Base-by-base conservation (phyloP, 2,329 filamentous ascomycete species). In the Beauveria brongniartii region DNA sequence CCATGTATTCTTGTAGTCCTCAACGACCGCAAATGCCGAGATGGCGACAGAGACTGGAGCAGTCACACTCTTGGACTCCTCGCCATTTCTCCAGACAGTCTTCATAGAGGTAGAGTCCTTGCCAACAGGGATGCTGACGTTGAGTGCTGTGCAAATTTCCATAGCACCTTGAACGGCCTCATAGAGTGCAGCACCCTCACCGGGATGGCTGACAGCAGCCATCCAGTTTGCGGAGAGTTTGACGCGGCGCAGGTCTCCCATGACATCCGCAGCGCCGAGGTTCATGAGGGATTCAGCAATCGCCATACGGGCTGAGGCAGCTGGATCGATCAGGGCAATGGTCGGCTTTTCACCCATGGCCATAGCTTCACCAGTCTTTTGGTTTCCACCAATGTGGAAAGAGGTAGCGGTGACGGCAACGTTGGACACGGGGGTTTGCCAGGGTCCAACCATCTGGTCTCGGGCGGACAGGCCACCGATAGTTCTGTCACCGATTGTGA, bases 31-130 rank as follows among this genome's bases (percentile, higher is more conserved):
- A 69, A 97, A 97, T 1, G 94, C 91, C 5, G 94, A 92, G 67
- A 97, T 92, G 60, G 97, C 87, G 6, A 96, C 82, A 1, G 93
- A 96, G 67, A 97, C 84, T 1, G 94, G 94, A 5, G 94, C 91
- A 43, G 91, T 97, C 55, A 97, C 93, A 66, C 92, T 92, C 77
- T 90, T 94, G 16, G 82, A 76, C 64, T 89, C 81, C 20, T 82
- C 78, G 63, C 79, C 78, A 66, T 93, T 89, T 70, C 86, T 89
- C 94, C 94, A 97, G 61, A 91, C 91, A 69, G 95, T 93, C 80
- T 97, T 97, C 94, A 99, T 97, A 3, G 92, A 97, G 75, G 95
- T 96, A 0, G 93, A 97, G 73, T 99, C 94, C 76, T 99, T 97
- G 60, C 94, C 94, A 9, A 97, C 94, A 4, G 94, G 94, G 63